Evolutionary conservation across 768 basidiomycete genomes (phyloP).

Genomic region (Pilatotrama ljubarskyi): DNA sequence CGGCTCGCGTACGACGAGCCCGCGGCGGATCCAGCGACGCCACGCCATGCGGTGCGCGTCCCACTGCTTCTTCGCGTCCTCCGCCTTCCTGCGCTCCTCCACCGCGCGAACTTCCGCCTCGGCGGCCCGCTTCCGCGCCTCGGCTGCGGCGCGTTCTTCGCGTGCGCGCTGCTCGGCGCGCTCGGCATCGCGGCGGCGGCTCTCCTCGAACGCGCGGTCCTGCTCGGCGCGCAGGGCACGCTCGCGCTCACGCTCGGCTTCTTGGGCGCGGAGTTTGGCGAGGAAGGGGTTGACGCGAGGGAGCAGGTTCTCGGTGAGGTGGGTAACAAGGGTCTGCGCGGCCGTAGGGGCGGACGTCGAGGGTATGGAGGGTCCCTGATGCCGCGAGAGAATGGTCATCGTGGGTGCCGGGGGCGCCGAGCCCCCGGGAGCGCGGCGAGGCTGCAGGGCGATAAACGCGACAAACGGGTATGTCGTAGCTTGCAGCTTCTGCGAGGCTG

Average conservation of each 20-base stretch:
- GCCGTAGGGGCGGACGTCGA: slow-evolving; percentile 56
- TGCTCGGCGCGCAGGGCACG: slow-evolving; percentile 70
- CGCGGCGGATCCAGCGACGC: slow-evolving; percentile 58
- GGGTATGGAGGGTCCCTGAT: slow-evolving; percentile 65
- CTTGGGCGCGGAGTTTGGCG: slow-evolving; percentile 52
- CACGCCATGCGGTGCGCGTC: slow-evolving; percentile 45
- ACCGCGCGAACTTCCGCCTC: slow-evolving; percentile 39
- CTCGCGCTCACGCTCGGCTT: slow-evolving; percentile 47
- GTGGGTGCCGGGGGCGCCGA: slow-evolving; percentile 44
- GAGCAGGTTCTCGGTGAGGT: slow-evolving; percentile 70
- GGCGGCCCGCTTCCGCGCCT: slow-evolving; percentile 35
- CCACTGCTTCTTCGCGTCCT: slow-evolving; percentile 26
- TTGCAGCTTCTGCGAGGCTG: slow-evolving; percentile 72
- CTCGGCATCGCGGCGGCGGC: slow-evolving; percentile 66
- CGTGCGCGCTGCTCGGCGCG: slow-evolving; percentile 57
- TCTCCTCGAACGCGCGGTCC: slow-evolving; percentile 73
- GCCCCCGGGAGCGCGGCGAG: slow-evolving; percentile 48
- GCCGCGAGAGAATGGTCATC: slow-evolving; percentile 83
- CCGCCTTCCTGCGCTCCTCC: slow-evolving; percentile 34
- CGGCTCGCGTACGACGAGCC: slow-evolving; percentile 42
- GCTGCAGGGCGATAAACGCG: slow-evolving; percentile 87
- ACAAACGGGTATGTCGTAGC: slow-evolving; percentile 93
- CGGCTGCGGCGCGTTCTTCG: slow-evolving; percentile 48
- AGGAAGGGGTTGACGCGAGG: slow-evolving; percentile 84
- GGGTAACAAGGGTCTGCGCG: slow-evolving; percentile 57